These are phyloP conservation scores for Dendrocalamus sinicus DNA, from an alignment of 176 grass and related monocot genomes.

Conservation along the genomic window DNA sequence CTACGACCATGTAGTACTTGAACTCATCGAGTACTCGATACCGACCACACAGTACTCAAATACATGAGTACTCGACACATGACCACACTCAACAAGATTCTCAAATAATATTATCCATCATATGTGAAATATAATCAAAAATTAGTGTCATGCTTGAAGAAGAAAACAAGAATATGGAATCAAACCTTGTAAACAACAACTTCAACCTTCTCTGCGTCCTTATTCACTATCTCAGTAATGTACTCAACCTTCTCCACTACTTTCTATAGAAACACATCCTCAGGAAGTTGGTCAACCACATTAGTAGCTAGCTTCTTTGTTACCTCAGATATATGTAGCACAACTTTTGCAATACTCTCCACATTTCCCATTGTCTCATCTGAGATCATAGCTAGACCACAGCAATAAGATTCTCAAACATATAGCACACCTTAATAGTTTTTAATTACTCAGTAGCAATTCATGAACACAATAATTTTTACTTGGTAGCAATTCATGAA, in stretches of 20 bases:
- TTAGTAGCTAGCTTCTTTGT: constrained; percentile 62
- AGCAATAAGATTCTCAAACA: background rate
- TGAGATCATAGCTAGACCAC: constrained; percentile 29
- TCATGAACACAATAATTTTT: background rate
- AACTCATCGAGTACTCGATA: too few species aligned
- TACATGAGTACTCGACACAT: too few species aligned
- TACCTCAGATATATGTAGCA: constrained; percentile 67
- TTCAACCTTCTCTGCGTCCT: constrained; percentile 71
- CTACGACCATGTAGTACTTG: too few species aligned
- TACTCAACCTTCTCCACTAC: constrained; percentile 49
- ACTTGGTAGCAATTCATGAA: constrained; percentile 6
- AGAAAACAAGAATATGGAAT: background rate
- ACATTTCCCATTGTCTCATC: constrained; percentile 47
- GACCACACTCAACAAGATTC: background rate
- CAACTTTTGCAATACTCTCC: constrained; percentile 45
- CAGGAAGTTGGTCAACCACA: constrained; percentile 55
- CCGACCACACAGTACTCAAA: too few species aligned
- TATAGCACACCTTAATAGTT: background rate
- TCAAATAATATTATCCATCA: background rate
- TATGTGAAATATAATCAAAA: background rate
- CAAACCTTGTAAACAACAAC: constrained; percentile 65
- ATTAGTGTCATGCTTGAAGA: background rate
- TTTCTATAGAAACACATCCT: constrained; percentile 51
- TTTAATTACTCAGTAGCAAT: background rate
- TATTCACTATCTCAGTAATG: constrained; percentile 66